Base-by-base conservation (phyloP, 768 basidiomycete species). In the Dictyophora rubrovolvata region DNA sequence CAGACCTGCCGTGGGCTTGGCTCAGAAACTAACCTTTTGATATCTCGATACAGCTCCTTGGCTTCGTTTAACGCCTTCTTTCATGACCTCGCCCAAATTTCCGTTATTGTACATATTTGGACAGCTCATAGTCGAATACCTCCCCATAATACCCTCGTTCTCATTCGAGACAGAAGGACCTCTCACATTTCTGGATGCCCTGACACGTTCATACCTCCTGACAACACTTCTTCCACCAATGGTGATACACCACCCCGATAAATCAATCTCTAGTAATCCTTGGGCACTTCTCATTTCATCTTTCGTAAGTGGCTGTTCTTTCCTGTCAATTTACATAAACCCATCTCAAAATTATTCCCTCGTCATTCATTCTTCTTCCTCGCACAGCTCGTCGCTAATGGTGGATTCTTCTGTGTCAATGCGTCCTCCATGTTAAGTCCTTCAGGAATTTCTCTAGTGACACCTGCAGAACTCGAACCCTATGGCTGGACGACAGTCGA, bases 401-500 rank as follows among this genome's bases (percentile, higher is more conserved):
- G 79, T 2, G 90, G 90, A 5, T 90, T 89, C 75, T 87, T 94
- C 76, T 65, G 89, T 63, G 77, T 79, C 34, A 87, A 86, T 72
- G 73, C 86, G 51, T 80, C 86, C 72, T 86, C 85, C 37, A 82
- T 90, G 71, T 76, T 91, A 47, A 80, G 85, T 61, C 88, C 91
- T 0, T 83, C 83, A 5, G 74, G 85, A 0, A 75, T 90, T 60
- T 66, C 79, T 5, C 69, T 93, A 20, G 75, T 83, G 35, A 92
- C 90, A 0, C 93, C 93, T 1, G 77, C 84, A 0, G 93, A 94
- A 68, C 77, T 96, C 8, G 76, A 77, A 55, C 79, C 89, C 0
- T 86, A 86, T 59, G 93, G 93, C 12, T 95, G 93, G 93, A 86
- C 84, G 48, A 82, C 84, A 21, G 79, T 82, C 0, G 93, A 95